A percentile compares a stretch with the other conserved stretches of the same genome.
These are phyloP conservation scores for Dacryopinax primogenitus DNA, from an alignment of 768 basidiomycete genomes.

Conservation along the genomic window DNA sequence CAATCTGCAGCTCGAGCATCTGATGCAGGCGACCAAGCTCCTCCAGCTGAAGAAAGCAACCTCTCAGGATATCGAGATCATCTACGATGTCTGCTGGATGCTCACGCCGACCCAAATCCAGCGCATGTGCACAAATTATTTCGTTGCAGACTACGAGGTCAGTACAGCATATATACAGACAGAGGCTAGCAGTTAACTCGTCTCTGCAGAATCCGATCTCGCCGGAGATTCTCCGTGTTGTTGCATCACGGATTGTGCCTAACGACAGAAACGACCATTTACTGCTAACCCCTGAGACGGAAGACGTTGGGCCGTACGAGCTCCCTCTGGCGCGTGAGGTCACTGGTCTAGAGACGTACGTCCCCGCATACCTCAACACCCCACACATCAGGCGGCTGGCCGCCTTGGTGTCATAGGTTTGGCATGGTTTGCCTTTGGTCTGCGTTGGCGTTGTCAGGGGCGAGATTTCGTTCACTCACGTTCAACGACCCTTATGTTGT, in stretches of 20 bases:
- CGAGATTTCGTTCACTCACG: slow-evolving; percentile 8
- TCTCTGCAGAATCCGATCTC: slow-evolving; percentile 75
- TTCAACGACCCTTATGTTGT: slow-evolving; percentile 6
- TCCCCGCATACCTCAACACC: slow-evolving; percentile 81
- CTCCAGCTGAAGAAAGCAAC: slow-evolving; percentile 97
- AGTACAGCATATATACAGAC: slow-evolving; percentile 15
- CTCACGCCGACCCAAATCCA: slow-evolving; percentile 98
- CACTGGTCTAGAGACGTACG: slow-evolving; percentile 90
- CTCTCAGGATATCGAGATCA: slow-evolving; percentile 91
- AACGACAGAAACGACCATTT: slow-evolving; percentile 96
- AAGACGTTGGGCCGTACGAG: slow-evolving; percentile 94
- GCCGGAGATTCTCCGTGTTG: slow-evolving; percentile 90
- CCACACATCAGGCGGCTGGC: slow-evolving; percentile 79
- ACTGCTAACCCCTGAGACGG: slow-evolving; percentile 87
- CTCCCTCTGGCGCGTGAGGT: slow-evolving; percentile 89
- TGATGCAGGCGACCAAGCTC: slow-evolving; percentile 99
- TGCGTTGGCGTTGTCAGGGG: background rate
- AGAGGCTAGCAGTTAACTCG: slow-evolving; percentile 9
- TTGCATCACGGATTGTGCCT: slow-evolving; percentile 87
- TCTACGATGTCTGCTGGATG: slow-evolving; percentile 99
- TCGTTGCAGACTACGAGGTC: slow-evolving; percentile 98
- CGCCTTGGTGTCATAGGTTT: slow-evolving; percentile 46
- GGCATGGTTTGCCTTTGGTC: background rate
- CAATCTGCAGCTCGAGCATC: slow-evolving; percentile 88
- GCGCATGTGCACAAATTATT: slow-evolving; percentile 97